Evolutionary conservation across 2,329 filamentous ascomycete species (phyloP).

Genomic region (Trichoderma simmonsii): DNA sequence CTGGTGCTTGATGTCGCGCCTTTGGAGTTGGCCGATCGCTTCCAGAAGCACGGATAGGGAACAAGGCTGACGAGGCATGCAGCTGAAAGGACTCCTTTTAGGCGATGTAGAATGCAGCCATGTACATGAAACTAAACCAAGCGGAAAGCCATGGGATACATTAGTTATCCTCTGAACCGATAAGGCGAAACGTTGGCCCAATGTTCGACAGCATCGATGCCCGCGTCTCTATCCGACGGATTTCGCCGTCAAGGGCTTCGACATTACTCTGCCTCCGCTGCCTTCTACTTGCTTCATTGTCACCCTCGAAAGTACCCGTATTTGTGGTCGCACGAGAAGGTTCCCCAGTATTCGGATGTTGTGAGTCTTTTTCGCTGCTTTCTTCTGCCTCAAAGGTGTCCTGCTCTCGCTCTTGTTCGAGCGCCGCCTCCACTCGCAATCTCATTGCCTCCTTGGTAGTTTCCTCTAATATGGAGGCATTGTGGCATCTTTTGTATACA

Average conservation of each 20-base stretch:
- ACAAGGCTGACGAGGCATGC: background rate
- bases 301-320: background rate
- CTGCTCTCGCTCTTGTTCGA: conserved; percentile 14
- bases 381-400: background rate
- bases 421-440: conserved; percentile 15
- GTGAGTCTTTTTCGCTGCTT: background rate
- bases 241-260: conserved; percentile 10
- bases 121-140: background rate
- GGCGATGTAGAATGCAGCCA: background rate
- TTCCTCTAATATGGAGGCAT: conserved; percentile 21
- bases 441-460: conserved; percentile 18
- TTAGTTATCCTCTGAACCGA: conserved; percentile 1
- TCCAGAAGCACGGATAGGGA: background rate
- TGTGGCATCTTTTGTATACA: conserved; percentile 21
- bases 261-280: conserved; percentile 6
- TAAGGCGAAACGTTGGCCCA: conserved; percentile 17
- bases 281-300: background rate
- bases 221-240: conserved; percentile 19
- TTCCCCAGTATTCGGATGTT: background rate
- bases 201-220: conserved; percentile 12
- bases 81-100: background rate
- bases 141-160: background rate
- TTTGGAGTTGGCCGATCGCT: background rate
- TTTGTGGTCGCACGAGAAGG: background rate
- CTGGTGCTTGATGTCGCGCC: background rate